Evolutionary conservation across 31 red algal genomes (phyloP).

Genomic region (Asparagopsis taxiformis): DNA sequence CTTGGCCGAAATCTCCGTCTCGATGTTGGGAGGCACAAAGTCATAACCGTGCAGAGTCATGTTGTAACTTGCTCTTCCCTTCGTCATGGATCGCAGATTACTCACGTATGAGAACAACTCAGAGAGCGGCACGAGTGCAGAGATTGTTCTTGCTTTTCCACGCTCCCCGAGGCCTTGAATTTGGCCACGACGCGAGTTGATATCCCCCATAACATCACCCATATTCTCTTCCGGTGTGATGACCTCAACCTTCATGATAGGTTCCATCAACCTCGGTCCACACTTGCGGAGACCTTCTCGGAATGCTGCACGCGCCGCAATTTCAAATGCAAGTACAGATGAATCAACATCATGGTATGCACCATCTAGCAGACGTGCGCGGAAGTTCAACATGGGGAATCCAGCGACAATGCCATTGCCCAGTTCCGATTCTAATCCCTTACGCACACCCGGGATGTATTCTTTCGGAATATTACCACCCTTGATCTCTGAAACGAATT

Average conservation of each 20-base stretch:
- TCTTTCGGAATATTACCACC: conserved; percentile 97
- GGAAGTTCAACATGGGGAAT: conserved; percentile 89
- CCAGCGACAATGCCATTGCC: conserved; percentile 90
- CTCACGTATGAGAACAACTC: conserved; percentile 97
- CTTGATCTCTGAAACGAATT: conserved; percentile 98
- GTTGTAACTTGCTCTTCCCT: conserved; percentile 96
- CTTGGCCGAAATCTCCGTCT: conserved; percentile 72
- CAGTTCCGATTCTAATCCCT: conserved; percentile 88
- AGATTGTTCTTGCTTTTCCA: conserved; percentile 81
- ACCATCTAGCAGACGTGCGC: conserved; percentile 85
- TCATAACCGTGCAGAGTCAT: conserved; percentile 96
- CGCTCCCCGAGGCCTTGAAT: conserved; percentile 87
- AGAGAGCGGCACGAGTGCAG: conserved; percentile 87
- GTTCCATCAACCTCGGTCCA: conserved; percentile 95
- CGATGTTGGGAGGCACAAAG: conserved; percentile 86
- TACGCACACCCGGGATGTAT: conserved; percentile 95
- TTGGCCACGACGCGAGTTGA: conserved; percentile 93
- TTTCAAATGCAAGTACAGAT: conserved; percentile 98
- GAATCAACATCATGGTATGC: conserved; percentile 99
- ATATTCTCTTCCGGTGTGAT: conserved; percentile 88
- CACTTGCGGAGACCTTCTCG: conserved; percentile 87
- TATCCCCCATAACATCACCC: conserved; percentile 94
- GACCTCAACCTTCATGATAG: conserved; percentile 99
- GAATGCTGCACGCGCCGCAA: conserved; percentile 92
- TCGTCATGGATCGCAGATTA: conserved; percentile 89